Evolutionary conservation across 257 asterid genomes (phyloP), one percentile per base, ranked within the genome.

Genomic region (Forsythia suspensa): DNA sequence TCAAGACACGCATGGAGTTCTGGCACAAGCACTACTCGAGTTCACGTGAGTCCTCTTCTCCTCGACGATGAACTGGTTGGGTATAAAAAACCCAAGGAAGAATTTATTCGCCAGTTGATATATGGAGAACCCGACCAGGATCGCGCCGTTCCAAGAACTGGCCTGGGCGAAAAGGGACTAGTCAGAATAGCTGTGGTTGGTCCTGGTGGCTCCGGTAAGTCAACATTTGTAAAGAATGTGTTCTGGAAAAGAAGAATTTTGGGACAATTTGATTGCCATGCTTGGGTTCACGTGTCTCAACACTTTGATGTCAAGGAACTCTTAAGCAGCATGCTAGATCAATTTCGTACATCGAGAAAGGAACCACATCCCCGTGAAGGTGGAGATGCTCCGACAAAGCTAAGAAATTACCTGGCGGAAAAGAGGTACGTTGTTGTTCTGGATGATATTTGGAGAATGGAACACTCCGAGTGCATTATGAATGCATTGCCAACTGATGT

Each of bases 341-440:
- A 77, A 61, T 46, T 85, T 0, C 71, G 80, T 21, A 13, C 2
- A 13, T 74, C 77, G 20, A 77, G 83, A 41, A 65, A 52, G 46
- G 82, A 85, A 3, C 63, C 57, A 3, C 70, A 65, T 75, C 75
- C 76, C 0, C 69, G 77, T 3, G 80, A 72, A 67, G 78, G 77
- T n/a, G 41, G 12, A 20, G 3, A 41, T 3, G 6, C 66, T 29
- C 70, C 0, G 3, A 10, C 59, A 4, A 71, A 69, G 80, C 71
- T 85, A 46, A 51, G 5, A 1, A 55, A 38, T 1, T 84, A 72
- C 79, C 72, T 86, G 21, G 15, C 18, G 7, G 48, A 20, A 8
- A 84, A 74, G 75, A 80, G 87, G 79, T 91, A 81, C 21, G 20
- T 89, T 2, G 80, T 88, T 39, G 92, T 85, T 55, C 82, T 91